phyloP scores from a whole-genome alignment of 495 filamentous ascomycete species.

The Daldinia grandis region DNA sequence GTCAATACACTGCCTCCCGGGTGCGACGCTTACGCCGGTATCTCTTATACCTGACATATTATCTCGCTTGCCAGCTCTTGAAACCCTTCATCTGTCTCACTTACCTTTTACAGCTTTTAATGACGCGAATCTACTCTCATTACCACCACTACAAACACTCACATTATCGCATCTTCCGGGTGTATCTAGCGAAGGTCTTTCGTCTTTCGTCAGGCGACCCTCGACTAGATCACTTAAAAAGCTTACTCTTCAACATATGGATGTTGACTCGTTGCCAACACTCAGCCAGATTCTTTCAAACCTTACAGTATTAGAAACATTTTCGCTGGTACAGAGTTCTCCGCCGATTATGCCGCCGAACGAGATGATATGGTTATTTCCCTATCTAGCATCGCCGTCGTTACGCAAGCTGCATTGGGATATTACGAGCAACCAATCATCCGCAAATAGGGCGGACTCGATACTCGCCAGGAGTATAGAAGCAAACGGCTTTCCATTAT shows the following conservation, averaged over 20 bases:
- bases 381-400: conserved; percentile 72
- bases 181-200: conserved; percentile 78
- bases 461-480: conserved; percentile 78
- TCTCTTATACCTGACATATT: conserved; percentile 73
- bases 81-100: conserved; percentile 76
- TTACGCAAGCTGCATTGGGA: conserved; percentile 85
- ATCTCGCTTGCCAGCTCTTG: conserved; percentile 71
- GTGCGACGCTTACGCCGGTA: conserved; percentile 69
- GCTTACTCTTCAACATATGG: conserved; percentile 69
- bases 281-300: conserved; percentile 80
- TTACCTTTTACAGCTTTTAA: conserved; percentile 78
- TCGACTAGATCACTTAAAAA: conserved; percentile 64
- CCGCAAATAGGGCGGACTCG: conserved; percentile 64
- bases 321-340: conserved; percentile 74
- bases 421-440: conserved; percentile 60
- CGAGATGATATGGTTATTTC: conserved; percentile 68
- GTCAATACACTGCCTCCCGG: conserved; percentile 72
- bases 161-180: conserved; percentile 80
- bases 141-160: conserved; percentile 78
- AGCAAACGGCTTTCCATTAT: conserved; percentile 72
- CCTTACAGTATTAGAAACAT: conserved; percentile 67
- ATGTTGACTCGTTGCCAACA: conserved; percentile 70
- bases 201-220: conserved; percentile 69
- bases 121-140: conserved; percentile 69
- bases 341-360: conserved; percentile 68